These are phyloP conservation scores for Alternaria panax DNA, from an alignment of 2,329 filamentous ascomycete genomes.

Conservation along the genomic window DNA sequence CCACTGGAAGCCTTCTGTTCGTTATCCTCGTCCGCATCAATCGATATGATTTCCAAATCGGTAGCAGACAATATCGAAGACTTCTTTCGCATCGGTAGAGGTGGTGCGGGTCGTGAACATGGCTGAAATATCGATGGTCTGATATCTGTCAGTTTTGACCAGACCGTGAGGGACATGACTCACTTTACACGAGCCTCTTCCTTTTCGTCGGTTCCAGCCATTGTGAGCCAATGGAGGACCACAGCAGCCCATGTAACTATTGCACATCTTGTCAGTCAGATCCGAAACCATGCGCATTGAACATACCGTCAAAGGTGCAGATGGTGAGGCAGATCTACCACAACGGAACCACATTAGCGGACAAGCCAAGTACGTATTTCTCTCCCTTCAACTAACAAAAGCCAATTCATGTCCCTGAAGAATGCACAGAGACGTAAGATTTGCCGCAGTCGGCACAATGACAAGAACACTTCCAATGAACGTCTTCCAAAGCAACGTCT, in stretches of 20 bases:
- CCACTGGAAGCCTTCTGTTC: neutral
- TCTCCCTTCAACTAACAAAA: constrained; percentile 34
- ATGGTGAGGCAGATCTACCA: constrained; percentile 47
- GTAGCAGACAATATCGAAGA: neutral
- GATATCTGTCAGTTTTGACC: neutral
- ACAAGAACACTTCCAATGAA: constrained; percentile 48
- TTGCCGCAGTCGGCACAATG: constrained; percentile 50
- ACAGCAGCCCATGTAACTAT: constrained; percentile 47
- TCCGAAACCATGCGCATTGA: neutral
- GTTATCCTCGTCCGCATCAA: neutral
- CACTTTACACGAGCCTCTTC: constrained; percentile 18
- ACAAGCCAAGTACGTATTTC: neutral
- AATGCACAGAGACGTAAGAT: constrained; percentile 43
- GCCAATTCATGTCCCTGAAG: constrained; percentile 47
- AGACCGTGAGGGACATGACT: constrained; percentile 2
- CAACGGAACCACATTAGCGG: neutral
- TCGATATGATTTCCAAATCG: neutral
- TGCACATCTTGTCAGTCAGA: constrained; percentile 3
- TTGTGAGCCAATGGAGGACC: constrained; percentile 48
- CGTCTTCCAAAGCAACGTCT: constrained; percentile 39
- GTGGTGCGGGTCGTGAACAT: neutral
- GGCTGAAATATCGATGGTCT: neutral
- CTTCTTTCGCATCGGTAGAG: neutral
- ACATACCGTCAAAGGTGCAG: constrained; percentile 52
- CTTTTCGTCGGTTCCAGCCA: constrained; percentile 33